Conservation (phyloP, 2,329 filamentous ascomycete species). For the Pezicula carpinea region DNA sequence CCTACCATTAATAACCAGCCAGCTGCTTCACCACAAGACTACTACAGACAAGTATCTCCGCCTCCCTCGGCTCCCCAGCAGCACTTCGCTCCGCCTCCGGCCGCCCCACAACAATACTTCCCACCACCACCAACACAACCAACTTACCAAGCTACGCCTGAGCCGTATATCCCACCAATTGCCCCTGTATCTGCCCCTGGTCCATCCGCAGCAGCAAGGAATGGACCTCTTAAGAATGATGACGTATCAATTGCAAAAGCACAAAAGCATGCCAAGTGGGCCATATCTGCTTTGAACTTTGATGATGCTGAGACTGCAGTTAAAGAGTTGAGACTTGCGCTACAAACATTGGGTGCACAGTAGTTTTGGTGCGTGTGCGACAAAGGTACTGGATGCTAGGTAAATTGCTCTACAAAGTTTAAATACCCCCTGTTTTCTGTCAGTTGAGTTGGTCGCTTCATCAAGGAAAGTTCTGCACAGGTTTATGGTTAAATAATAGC, state of each 20-base stretch:
- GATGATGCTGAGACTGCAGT: slow-evolving; percentile 91
- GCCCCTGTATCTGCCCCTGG: slow-evolving; percentile 25
- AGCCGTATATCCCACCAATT: slow-evolving; percentile 7
- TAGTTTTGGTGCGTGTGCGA: slow-evolving; percentile 2
- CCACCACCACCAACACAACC: slow-evolving; percentile 13
- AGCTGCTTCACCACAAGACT: slow-evolving; percentile 28
- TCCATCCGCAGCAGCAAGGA: slow-evolving; percentile 10
- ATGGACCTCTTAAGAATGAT: slow-evolving; percentile 50
- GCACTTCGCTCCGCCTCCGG: slow-evolving; percentile 26
- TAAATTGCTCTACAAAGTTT: no score
- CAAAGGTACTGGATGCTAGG: no score
- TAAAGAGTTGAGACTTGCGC: slow-evolving; percentile 72
- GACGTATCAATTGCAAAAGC: slow-evolving; percentile 70
- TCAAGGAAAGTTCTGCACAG: no score
- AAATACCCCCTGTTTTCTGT: no score
- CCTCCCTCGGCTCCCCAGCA: slow-evolving; percentile 11
- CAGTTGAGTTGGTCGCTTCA: no score
- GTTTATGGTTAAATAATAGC: no score
- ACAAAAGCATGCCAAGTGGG: slow-evolving; percentile 96
- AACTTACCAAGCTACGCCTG: slow-evolving; percentile 5
- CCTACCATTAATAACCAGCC: slow-evolving; percentile 18
- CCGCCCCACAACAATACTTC: slow-evolving; percentile 8
- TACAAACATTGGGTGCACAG: slow-evolving; percentile 37
- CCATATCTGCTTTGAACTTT: slow-evolving; percentile 93
- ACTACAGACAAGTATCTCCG: slow-evolving; percentile 25